Percentiles rank a stretch among this genome's conserved stretches.
phyloP scores from a whole-genome alignment of 345 rosid species.

The Eucalyptus grandis region DNA sequence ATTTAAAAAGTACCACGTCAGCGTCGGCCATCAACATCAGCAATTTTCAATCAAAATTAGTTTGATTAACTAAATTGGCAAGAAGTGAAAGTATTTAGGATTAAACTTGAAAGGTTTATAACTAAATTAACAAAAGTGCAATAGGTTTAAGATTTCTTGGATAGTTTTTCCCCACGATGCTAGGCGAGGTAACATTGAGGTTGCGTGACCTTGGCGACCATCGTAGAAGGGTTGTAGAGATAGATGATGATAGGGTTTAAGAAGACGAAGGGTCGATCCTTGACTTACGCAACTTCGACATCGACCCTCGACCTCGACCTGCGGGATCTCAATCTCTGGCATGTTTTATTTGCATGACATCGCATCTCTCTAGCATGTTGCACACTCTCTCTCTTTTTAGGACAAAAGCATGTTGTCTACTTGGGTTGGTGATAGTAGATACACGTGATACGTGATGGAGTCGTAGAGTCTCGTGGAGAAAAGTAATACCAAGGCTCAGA shows the following conservation, averaged over 20 bases:
- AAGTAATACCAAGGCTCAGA: neutral
- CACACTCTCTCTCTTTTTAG: too few species aligned
- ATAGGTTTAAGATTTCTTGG: rapidly evolving
- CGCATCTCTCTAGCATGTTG: too few species aligned
- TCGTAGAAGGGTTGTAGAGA: too few species aligned
- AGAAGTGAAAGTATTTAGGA: rapidly evolving
- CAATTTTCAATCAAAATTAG: too few species aligned
- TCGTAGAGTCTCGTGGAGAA: neutral
- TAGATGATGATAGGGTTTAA: too few species aligned
- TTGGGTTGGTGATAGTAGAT: neutral
- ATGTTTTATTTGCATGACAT: too few species aligned
- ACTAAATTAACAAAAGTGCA: rapidly evolving
- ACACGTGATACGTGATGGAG: neutral
- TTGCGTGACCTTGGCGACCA: rapidly evolving
- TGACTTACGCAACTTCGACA: neutral
- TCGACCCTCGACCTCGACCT: neutral
- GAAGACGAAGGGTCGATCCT: too few species aligned
- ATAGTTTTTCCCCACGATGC: too few species aligned
- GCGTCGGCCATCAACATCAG: rapidly evolving
- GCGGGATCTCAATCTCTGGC: too few species aligned
- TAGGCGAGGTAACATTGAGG: too few species aligned
- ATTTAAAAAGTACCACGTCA: too few species aligned
- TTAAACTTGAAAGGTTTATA: rapidly evolving
- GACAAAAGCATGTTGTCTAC: neutral
- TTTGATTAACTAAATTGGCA: rapidly evolving